phyloP scores from a whole-genome alignment of 1,284 basidiomycete species.

The Rhodotorula sp. region DNA sequence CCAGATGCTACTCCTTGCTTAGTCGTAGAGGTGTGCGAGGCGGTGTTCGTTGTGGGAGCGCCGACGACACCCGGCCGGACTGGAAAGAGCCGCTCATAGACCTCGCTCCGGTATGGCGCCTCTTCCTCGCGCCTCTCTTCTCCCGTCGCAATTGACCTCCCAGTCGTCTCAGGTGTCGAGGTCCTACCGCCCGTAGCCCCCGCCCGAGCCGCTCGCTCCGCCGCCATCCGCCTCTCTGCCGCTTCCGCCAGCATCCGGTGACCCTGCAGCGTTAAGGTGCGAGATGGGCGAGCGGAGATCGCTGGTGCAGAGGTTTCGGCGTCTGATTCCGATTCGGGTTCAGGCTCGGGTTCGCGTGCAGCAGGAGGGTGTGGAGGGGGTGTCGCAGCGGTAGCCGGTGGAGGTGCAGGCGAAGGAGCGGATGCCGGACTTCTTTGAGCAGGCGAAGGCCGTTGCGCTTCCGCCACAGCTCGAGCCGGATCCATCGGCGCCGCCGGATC shows the following conservation, averaged over 20 bases:
- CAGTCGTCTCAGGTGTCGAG: neutral
- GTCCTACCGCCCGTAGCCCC: neutral
- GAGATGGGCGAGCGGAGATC: neutral
- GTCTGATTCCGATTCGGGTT: neutral
- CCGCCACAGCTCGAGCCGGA: neutral
- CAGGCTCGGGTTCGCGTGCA: neutral
- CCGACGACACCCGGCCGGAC: neutral
- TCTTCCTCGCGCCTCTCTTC: neutral
- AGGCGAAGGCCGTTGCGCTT: neutral
- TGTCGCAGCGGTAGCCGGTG: neutral
- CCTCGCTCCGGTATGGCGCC: neutral
- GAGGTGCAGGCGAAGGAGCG: too few species aligned
- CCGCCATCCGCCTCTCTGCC: constrained; percentile 28
- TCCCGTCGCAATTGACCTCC: neutral
- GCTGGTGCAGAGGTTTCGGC: neutral
- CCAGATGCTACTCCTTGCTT: neutral
- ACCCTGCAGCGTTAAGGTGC: constrained; percentile 8
- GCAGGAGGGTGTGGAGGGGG: too few species aligned
- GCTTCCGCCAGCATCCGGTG: constrained; percentile 31
- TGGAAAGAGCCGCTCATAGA: constrained; percentile 7
- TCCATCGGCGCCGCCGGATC: neutral
- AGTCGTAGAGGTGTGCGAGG: neutral
- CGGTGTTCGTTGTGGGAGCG: neutral
- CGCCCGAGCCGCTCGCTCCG: constrained; percentile 13
- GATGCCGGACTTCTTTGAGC: too few species aligned